Evolutionary conservation across 1,139 yeast species (phyloP).

Genomic region (Yamadazyma sp.): DNA sequence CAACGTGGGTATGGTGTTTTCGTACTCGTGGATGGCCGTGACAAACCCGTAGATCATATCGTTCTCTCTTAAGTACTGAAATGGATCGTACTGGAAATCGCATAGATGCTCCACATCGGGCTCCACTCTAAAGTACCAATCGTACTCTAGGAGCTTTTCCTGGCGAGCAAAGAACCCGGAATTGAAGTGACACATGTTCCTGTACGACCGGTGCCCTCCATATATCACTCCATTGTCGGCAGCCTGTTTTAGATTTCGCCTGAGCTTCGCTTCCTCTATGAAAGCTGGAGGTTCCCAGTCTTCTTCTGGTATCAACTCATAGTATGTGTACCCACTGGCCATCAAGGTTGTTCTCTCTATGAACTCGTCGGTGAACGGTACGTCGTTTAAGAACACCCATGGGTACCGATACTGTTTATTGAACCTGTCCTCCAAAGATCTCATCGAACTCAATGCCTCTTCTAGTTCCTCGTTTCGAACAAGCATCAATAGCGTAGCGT

Average conservation of each 20-base stretch:
- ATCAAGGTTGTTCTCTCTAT: constrained; percentile 64
- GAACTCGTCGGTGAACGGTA: constrained; percentile 40
- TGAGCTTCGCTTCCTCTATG: constrained; percentile 31
- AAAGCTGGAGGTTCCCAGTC: constrained; percentile 47
- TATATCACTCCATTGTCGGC: constrained; percentile 31
- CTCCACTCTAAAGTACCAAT: constrained; percentile 48
- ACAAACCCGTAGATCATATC: constrained; percentile 45
- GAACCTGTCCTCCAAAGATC: constrained; percentile 49
- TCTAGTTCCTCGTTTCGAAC: constrained; percentile 42
- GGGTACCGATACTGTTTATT: constrained; percentile 46
- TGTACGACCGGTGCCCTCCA: constrained; percentile 40
- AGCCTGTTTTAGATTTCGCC: constrained; percentile 25
- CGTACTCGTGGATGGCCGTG: constrained; percentile 45
- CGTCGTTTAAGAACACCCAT: constrained; percentile 48
- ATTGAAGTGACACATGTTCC: constrained; percentile 52
- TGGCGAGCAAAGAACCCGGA: constrained; percentile 48
- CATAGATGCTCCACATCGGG: constrained; percentile 50
- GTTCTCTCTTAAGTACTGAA: constrained; percentile 31
- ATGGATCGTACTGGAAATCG: constrained; percentile 51
- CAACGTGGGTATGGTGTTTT: constrained; percentile 61
- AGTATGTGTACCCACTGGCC: constrained; percentile 75
- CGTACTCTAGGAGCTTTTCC: constrained; percentile 36
- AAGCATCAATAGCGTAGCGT: constrained; percentile 52
- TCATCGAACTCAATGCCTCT: constrained; percentile 43
- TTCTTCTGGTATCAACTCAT: constrained; percentile 41